Conservation (phyloP, 148 eudicot species). For the Arctostaphylos glauca region DNA sequence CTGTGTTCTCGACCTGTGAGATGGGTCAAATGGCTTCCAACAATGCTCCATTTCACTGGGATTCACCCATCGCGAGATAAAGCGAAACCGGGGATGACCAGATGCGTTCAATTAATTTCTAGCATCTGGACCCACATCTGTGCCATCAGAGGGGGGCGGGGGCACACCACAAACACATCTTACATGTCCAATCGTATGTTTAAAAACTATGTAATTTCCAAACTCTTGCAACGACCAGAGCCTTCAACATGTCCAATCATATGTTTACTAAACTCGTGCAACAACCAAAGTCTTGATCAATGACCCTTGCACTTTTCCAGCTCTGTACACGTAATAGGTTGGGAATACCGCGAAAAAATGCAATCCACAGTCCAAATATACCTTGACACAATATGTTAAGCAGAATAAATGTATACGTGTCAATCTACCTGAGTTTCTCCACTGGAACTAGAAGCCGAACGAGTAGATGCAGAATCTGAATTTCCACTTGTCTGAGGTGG, state of each 20-base stretch:
- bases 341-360: neutral
- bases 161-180: neutral
- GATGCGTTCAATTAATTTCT: neutral
- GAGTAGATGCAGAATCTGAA: slow-evolving; percentile 14
- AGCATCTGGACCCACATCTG: neutral
- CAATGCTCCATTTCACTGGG: neutral
- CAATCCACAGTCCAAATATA: neutral
- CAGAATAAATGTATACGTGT: neutral
- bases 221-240: no score
- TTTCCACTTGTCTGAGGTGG: slow-evolving; percentile 16
- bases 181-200: neutral
- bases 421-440: slow-evolving; percentile 13
- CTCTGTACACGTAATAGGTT: neutral
- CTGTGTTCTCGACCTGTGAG: neutral
- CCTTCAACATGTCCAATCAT: neutral
- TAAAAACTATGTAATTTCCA: no score
- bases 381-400: neutral
- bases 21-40: neutral
- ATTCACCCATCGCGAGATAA: neutral
- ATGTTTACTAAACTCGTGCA: neutral
- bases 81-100: neutral
- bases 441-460: slow-evolving; percentile 11
- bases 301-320: neutral
- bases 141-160: neutral
- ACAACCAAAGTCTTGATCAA: slow-evolving; percentile 3